These are phyloP conservation scores for Malassezia yamatoensis DNA, from an alignment of 1,284 basidiomycete species.

Conservation along the genomic window DNA sequence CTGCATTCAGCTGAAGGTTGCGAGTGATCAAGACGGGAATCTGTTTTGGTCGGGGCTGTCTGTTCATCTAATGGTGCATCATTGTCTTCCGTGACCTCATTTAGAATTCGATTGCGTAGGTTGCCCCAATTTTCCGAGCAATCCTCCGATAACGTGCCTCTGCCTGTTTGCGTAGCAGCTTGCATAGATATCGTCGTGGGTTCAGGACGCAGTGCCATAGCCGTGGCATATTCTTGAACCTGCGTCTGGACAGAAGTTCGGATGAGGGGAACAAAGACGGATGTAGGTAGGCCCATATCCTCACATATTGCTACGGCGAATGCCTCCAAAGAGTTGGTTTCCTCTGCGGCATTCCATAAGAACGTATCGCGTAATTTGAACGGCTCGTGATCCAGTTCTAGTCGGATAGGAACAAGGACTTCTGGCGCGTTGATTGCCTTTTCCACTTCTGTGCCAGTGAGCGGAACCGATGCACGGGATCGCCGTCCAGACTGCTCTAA, in stretches of 20 bases:
- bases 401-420: conserved; percentile 76
- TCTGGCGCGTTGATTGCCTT: conserved; percentile 61
- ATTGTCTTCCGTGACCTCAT: too few relatives aligned
- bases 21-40: too few relatives aligned
- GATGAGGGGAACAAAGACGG: conserved; percentile 63
- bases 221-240: conserved; percentile 58
- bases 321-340: conserved; percentile 72
- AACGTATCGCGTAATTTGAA: conserved; percentile 91
- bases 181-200: not conserved
- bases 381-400: conserved; percentile 84
- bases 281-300: conserved; percentile 68
- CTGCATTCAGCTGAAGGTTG: too few relatives aligned
- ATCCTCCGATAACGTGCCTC: too few relatives aligned
- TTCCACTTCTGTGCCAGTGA: conserved; percentile 49
- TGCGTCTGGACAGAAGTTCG: conserved; percentile 77
- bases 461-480: conserved; percentile 23
- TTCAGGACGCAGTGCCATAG: conserved; percentile 25
- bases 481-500: conserved; percentile 53
- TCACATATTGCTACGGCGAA: conserved; percentile 85
- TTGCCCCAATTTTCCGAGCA: too few relatives aligned
- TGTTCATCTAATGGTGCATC: too few relatives aligned
- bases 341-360: conserved; percentile 86
- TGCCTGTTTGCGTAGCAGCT: not conserved
- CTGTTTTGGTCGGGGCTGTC: too few relatives aligned
- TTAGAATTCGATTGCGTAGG: conserved; percentile 1